Evolutionary conservation across 148 eudicot species (phyloP).

Genomic region (Rhododendron ovatum): DNA sequence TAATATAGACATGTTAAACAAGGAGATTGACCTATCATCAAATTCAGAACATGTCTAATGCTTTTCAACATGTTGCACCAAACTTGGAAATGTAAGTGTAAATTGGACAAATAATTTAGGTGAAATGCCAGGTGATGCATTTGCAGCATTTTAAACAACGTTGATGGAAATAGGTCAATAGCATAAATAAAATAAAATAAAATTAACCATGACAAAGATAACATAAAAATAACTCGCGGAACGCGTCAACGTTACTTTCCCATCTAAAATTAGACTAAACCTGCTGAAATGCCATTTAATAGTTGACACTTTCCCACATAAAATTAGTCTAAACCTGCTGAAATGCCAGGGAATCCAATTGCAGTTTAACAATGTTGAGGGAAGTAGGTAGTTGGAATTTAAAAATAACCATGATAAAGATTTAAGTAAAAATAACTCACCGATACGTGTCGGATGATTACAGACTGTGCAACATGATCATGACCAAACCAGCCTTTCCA

Average conservation of each 20-base stretch:
- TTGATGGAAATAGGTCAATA: background rate
- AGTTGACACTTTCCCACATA: background rate
- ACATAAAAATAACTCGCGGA: background rate
- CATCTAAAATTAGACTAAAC: background rate
- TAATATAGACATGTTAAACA: background rate
- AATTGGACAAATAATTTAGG: background rate
- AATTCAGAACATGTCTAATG: background rate
- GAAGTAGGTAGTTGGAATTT: background rate
- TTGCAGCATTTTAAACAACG: background rate
- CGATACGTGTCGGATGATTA: background rate
- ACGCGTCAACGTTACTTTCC: background rate
- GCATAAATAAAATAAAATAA: background rate
- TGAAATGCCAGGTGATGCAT: background rate
- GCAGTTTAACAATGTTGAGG: background rate
- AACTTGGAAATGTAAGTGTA: background rate
- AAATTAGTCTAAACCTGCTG: background rate
- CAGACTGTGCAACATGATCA: background rate
- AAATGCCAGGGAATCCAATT: background rate
- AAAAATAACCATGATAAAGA: background rate
- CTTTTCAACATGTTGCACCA: background rate
- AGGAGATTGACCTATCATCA: background rate
- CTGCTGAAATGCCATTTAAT: background rate
- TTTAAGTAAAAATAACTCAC: background rate
- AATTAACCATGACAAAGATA: background rate
- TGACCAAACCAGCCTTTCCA: background rate